phyloP scores from a whole-genome alignment of 805 yeast species.

The Suhomyces pyralidae region DNA sequence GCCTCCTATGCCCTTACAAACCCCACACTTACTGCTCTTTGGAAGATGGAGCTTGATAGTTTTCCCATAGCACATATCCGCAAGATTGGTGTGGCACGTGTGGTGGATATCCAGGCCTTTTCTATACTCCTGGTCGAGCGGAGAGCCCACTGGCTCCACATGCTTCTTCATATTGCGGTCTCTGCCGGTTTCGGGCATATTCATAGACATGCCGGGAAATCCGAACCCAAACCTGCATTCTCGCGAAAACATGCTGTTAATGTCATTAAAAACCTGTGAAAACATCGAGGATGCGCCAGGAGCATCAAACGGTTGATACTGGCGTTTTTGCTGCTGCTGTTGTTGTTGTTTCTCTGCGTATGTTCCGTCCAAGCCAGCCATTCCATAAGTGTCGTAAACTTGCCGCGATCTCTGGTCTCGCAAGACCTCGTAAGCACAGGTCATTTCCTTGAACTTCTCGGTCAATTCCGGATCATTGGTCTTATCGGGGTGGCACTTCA shows the following conservation, averaged over 20 bases:
- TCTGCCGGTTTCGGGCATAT: neutral
- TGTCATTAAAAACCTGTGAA: constrained; percentile 36
- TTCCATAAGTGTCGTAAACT: constrained; percentile 54
- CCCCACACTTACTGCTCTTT: constrained; percentile 45
- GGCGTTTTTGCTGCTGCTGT: constrained; percentile 3
- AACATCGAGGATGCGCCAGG: constrained; percentile 18
- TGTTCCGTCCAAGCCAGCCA: constrained; percentile 38
- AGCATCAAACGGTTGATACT: constrained; percentile 1
- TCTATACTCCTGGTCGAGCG: constrained; percentile 10
- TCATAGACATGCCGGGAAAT: constrained; percentile 2
- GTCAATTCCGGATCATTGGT: constrained; percentile 49
- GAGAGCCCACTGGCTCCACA: constrained; percentile 21
- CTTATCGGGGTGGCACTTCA: constrained; percentile 66
- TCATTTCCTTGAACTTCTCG: constrained; percentile 56
- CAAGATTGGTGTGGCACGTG: constrained; percentile 48
- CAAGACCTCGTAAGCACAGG: constrained; percentile 65
- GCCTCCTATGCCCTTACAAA: constrained; percentile 56
- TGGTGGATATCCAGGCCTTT: constrained; percentile 59
- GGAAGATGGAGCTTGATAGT: constrained; percentile 52
- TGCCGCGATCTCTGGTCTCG: constrained; percentile 43
- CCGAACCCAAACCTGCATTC: constrained; percentile 7
- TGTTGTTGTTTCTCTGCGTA: constrained; percentile 1
- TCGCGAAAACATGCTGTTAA: constrained; percentile 25
- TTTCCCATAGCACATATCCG: constrained; percentile 60
- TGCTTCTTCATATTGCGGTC: constrained; percentile 12